Conservation (phyloP, 352 stramenopile species). For the Plasmopara halstedii region DNA sequence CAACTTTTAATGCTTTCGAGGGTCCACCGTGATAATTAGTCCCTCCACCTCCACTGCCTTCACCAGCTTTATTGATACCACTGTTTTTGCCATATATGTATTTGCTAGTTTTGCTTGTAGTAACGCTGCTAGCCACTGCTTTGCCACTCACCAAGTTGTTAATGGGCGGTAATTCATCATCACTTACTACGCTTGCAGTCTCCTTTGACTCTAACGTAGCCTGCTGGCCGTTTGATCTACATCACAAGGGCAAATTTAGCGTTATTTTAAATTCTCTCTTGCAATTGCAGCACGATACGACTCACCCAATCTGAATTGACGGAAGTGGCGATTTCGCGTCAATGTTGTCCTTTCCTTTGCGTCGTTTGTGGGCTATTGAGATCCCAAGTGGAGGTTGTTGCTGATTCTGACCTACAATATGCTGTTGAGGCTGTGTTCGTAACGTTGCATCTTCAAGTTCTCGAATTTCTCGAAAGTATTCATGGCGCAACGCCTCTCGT, state of each 20-base stretch:
- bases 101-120: slow-evolving; percentile 23
- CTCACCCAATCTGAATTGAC: slow-evolving; percentile 42
- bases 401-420: slow-evolving; percentile 23
- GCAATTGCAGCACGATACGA: neutral
- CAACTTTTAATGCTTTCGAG: slow-evolving; percentile 22
- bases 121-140: slow-evolving; percentile 1
- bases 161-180: slow-evolving; percentile 48
- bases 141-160: slow-evolving; percentile 17
- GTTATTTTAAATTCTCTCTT: neutral
- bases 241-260: neutral
- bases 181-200: slow-evolving; percentile 19
- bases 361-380: slow-evolving; percentile 29
- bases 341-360: slow-evolving; percentile 41
- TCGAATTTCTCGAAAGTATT: slow-evolving; percentile 86
- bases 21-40: slow-evolving; percentile 13
- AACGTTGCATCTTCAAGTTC: slow-evolving; percentile 62
- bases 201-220: slow-evolving; percentile 16
- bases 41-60: slow-evolving; percentile 10
- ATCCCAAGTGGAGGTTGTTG: slow-evolving; percentile 15
- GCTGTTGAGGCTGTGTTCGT: slow-evolving; percentile 25
- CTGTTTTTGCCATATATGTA: slow-evolving; percentile 19
- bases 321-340: slow-evolving; percentile 45
- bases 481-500: slow-evolving; percentile 83
- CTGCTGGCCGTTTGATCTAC: slow-evolving; percentile 18
- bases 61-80: slow-evolving; percentile 21